phyloP scores from a whole-genome alignment of 225 moss, liverwort and hornwort genomes.

The Pseudoscleropodium purum region DNA sequence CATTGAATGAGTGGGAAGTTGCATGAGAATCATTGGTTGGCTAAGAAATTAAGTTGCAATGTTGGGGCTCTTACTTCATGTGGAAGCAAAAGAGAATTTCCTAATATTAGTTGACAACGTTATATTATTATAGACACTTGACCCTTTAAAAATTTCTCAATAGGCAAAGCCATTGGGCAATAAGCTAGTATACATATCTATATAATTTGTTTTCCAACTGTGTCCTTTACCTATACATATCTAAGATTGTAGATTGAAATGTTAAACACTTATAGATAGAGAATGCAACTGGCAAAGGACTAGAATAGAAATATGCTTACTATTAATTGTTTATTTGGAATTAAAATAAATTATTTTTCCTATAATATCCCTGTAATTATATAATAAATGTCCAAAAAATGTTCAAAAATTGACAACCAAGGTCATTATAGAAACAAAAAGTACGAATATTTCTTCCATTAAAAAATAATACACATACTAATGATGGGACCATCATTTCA shows the following conservation, averaged over 20 bases:
- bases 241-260: not conserved
- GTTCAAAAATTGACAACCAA: not conserved
- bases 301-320: not conserved
- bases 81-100: not conserved
- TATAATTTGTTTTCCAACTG: rapidly evolving
- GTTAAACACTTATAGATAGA: too few relatives aligned
- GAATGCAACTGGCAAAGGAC: not conserved
- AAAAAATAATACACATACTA: too few relatives aligned
- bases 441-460: rapidly evolving
- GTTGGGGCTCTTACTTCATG: rapidly evolving
- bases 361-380: rapidly evolving
- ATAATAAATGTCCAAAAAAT: not conserved
- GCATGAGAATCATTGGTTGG: not conserved
- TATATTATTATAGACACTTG: too few relatives aligned
- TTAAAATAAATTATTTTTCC: not conserved
- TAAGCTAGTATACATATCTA: too few relatives aligned
- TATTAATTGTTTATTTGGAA: not conserved
- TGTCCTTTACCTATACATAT: rapidly evolving
- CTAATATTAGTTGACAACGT: too few relatives aligned
- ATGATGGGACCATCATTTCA: not conserved
- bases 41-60: not conserved
- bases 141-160: too few relatives aligned
- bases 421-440: not conserved
- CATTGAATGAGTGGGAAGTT: not conserved
- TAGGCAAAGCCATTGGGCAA: not conserved